These are phyloP conservation scores for Colletotrichum sp. DNA, from an alignment of 2,329 filamentous ascomycete species.

Conservation along the genomic window DNA sequence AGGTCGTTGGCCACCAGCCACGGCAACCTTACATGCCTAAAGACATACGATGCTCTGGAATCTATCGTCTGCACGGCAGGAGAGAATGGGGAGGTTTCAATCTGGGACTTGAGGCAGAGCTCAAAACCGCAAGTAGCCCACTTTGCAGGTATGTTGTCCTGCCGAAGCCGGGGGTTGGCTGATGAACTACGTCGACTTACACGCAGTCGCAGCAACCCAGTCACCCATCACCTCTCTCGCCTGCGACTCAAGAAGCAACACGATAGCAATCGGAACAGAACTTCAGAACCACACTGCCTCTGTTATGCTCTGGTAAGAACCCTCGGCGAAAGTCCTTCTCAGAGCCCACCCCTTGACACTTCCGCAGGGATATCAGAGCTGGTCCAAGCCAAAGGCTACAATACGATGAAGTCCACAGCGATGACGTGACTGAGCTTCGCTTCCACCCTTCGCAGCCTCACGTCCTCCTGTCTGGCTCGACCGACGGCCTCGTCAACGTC, in stretches of 20 bases:
- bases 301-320: constrained; percentile 64
- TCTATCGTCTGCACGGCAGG: constrained; percentile 72
- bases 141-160: constrained; percentile 46
- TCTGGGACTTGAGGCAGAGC: constrained; percentile 68
- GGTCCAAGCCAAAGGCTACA: constrained; percentile 50
- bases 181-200: constrained; percentile 20
- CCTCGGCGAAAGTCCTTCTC: neutral
- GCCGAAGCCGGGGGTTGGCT: neutral
- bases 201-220: constrained; percentile 39
- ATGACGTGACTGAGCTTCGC: constrained; percentile 67
- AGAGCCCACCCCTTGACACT: constrained; percentile 16
- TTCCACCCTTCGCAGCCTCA: constrained; percentile 66
- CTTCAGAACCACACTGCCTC: constrained; percentile 67
- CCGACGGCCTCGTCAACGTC: constrained; percentile 79
- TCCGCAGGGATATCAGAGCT: constrained; percentile 61
- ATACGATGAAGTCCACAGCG: constrained; percentile 70
- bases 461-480: constrained; percentile 76
- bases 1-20: constrained; percentile 57
- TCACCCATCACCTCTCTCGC: constrained; percentile 69
- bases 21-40: constrained; percentile 68
- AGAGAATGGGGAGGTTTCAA: constrained; percentile 69
- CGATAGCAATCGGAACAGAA: constrained; percentile 77
- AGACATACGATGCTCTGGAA: constrained; percentile 55
- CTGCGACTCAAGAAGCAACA: constrained; percentile 58
- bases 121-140: constrained; percentile 44